phyloP scores from a whole-genome alignment of 192 early-diverging fungal species.

The Linnemannia zychae region DNA sequence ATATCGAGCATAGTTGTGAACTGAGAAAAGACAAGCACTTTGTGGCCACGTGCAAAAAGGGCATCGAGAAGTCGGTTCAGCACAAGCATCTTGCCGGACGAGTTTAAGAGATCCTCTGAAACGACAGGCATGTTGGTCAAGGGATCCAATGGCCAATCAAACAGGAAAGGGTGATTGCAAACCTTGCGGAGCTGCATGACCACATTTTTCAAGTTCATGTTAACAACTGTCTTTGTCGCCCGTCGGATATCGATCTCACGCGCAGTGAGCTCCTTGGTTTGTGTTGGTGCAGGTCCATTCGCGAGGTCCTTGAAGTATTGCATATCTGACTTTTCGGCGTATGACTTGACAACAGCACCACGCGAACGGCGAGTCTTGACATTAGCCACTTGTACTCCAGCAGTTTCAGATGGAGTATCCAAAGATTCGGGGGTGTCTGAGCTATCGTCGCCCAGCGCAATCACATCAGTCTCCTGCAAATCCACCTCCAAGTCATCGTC shows the following conservation, averaged over 20 bases:
- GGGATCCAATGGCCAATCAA: constrained; percentile 83
- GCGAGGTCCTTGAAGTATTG: constrained; percentile 63
- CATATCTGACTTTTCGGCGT: constrained; percentile 58
- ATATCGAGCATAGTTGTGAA: constrained; percentile 92
- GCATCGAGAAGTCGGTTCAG: constrained; percentile 86
- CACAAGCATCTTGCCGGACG: constrained; percentile 91
- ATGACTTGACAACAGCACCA: constrained; percentile 13
- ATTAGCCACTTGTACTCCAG: constrained; percentile 1
- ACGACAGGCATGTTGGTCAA: constrained; percentile 64
- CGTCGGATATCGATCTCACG: constrained; percentile 30
- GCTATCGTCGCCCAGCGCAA: background rate
- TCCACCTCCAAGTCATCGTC: constrained; percentile 3
- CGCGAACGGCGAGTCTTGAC: constrained; percentile 12
- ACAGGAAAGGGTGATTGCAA: constrained; percentile 97
- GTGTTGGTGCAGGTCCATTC: constrained; percentile 20
- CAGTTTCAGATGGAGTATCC: background rate
- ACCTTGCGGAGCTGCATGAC: constrained; percentile 95
- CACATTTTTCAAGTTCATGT: constrained; percentile 86
- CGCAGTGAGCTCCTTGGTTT: constrained; percentile 21
- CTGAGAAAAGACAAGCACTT: constrained; percentile 95
- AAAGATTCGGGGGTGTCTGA: background rate
- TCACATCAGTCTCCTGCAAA: background rate
- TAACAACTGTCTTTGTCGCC: constrained; percentile 66
- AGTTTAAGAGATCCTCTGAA: constrained; percentile 69
- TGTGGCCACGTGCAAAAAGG: constrained; percentile 87